Evolutionary conservation across 805 yeast species (phyloP).

Genomic region (Lipomyces sp.): DNA sequence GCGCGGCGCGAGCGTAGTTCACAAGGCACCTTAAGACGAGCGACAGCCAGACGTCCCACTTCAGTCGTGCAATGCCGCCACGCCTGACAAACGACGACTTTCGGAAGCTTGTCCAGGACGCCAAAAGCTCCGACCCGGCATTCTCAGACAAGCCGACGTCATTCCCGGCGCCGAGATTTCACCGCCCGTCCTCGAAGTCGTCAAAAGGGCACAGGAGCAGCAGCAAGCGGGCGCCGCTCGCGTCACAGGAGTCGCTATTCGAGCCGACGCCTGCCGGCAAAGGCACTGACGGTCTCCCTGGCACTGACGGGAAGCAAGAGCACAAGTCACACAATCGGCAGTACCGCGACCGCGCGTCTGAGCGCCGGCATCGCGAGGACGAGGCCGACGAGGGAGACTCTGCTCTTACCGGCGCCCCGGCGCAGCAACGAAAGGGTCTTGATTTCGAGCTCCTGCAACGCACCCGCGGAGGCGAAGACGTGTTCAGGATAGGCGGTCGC

Average conservation of each 20-base stretch:
- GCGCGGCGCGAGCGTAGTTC: too few relatives aligned
- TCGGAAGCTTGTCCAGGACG: conserved; percentile 8
- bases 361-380: conserved; percentile 7
- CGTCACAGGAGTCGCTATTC: conserved; percentile 4
- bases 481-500: background rate
- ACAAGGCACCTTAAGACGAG: too few relatives aligned
- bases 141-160: background rate
- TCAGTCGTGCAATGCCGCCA: conserved; percentile 1
- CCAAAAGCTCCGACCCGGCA: background rate
- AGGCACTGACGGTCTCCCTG: too few relatives aligned
- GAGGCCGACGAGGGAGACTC: conserved; percentile 8
- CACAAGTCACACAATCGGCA: background rate
- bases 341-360: conserved; percentile 25
- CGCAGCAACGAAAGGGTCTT: conserved; percentile 3
- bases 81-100: conserved; percentile 22
- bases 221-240: too few relatives aligned
- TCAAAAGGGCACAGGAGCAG: too few relatives aligned
- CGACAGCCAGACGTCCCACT: too few relatives aligned
- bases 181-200: too few relatives aligned
- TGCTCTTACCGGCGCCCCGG: background rate
- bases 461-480: conserved; percentile 14
- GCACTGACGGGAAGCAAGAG: background rate
- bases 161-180: too few relatives aligned
- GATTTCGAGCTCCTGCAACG: conserved; percentile 21
- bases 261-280: too few relatives aligned